Evolutionary conservation across 2,329 filamentous ascomycete species (phyloP), one percentile per base, ranked within the genome.

Genomic region (Penicillium olsonii): DNA sequence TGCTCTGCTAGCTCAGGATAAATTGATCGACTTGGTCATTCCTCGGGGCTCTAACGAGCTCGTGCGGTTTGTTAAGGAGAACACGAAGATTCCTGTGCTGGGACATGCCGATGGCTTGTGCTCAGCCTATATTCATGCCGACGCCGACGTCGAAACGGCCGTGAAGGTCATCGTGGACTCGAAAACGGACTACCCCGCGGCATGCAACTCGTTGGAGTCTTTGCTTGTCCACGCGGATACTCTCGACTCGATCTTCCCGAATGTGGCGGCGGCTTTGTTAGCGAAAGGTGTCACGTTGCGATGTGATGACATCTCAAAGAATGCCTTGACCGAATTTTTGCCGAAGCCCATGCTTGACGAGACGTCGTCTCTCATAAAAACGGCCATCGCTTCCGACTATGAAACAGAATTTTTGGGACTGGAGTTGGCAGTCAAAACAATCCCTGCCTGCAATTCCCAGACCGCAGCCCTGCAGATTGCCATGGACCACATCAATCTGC

Each of bases 81-180:
- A 87, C 56, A 96, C 94, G 44, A 90, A 90, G 66, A 97, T 99
- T 61, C 94, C 94, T 2, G 94, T 99, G 1, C 84, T 99, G 19
- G 94, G 94, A 54, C 94, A 99, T 68, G 94, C 94, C 19, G 94
- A 99, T 68, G 94, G 94, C 29, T 81, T 97, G 50, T 99, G 94
- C 75, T 83, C 85, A 54, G 84, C 90, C 55, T 99, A 94, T 71
- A 79, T 99, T 43, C 88, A 94, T 63, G 78, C 79, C 10, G 88
- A 90, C 50, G 92, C 89, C 40, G 87, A 95, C 61, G 72, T 78
- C 33, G 75, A 80, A 37, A 86, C 89, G 73, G 89, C 90, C 11
- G 80, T 82, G 17, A 83, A 84, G 54, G 87, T 96, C 46, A 77
- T 97, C 40, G 78, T 96, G 46, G 94, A 99, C 73, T 88, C 92